Percentiles rank a stretch among this genome's conserved stretches.
phyloP scores from a whole-genome alignment of 371 early-diverging fungal species.

The Zopfochytrium polystomum region DNA sequence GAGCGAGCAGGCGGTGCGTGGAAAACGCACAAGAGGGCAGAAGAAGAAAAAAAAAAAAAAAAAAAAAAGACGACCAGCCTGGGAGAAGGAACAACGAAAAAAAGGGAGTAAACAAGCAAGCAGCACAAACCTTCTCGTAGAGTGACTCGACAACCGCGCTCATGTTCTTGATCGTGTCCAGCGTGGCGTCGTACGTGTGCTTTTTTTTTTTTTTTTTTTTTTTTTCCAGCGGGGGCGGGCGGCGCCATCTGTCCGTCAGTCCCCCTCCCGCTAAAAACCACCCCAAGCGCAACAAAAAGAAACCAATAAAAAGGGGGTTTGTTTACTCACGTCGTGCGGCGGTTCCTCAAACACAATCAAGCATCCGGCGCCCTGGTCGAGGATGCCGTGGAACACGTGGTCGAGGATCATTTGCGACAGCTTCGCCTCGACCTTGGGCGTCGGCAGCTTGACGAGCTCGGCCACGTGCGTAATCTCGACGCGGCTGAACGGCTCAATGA shows the following conservation, averaged over 20 bases:
- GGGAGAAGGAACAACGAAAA: too few species aligned
- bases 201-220: too few species aligned
- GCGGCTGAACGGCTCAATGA: conserved; percentile 97
- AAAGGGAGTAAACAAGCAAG: too few species aligned
- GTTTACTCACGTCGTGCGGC: conserved; percentile 66
- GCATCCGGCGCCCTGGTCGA: conserved; percentile 96
- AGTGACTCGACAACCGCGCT: conserved; percentile 90
- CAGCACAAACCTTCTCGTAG: conserved; percentile 82
- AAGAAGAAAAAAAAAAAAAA: too few species aligned
- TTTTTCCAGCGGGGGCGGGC: not conserved
- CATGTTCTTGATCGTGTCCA: conserved; percentile 94
- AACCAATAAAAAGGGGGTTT: not conserved
- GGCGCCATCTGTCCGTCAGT: not conserved
- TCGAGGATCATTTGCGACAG: conserved; percentile 98
- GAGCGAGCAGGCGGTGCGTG: too few species aligned
- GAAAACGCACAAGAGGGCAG: too few species aligned
- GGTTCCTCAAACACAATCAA: conserved; percentile 91
- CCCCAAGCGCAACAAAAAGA: not conserved
- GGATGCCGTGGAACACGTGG: conserved; percentile 89
- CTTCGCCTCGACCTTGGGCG: conserved; percentile 88
- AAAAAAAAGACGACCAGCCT: too few species aligned
- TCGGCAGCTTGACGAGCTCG: conserved; percentile 83
- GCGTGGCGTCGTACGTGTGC: conserved; percentile 87
- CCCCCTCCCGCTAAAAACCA: too few species aligned
- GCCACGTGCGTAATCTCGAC: conserved; percentile 96